These are phyloP conservation scores for Claviceps fusiformis DNA, from an alignment of 2,329 filamentous ascomycete species.

Conservation along the genomic window DNA sequence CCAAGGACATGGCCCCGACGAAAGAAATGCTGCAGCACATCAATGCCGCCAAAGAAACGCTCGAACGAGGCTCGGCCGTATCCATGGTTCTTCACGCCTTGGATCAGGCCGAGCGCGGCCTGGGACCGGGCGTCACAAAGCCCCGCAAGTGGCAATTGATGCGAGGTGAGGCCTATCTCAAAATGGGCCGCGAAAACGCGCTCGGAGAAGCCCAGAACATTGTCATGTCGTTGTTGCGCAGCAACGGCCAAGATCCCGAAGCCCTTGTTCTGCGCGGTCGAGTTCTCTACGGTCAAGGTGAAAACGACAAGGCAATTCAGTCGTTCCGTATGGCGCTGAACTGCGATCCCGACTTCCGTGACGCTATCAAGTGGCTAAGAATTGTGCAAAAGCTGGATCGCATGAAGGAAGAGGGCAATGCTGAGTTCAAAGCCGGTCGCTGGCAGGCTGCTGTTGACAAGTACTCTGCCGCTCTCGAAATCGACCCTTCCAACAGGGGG, in stretches of 20 bases:
- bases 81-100: constrained; percentile 89
- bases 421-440: constrained; percentile 72
- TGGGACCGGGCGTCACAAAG: constrained; percentile 61
- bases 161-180: constrained; percentile 80
- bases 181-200: constrained; percentile 81
- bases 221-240: constrained; percentile 72
- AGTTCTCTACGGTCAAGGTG: constrained; percentile 78
- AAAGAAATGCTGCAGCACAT: constrained; percentile 76
- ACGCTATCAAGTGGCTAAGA: constrained; percentile 76
- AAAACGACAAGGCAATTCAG: constrained; percentile 88
- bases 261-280: constrained; percentile 80
- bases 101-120: constrained; percentile 72
- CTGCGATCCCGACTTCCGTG: constrained; percentile 83
- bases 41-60: constrained; percentile 61
- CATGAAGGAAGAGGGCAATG: constrained; percentile 89
- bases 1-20: constrained; percentile 75
- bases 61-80: constrained; percentile 62
- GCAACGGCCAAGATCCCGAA: constrained; percentile 86
- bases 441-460: constrained; percentile 72
- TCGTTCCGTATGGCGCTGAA: constrained; percentile 81
- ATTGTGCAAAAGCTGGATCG: constrained; percentile 84
- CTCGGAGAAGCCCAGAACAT: constrained; percentile 87
- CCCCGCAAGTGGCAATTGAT: constrained; percentile 91
- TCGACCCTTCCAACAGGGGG: constrained; percentile 79
- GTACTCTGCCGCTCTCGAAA: constrained; percentile 68